Evolutionary conservation across 306 rosid genomes (phyloP).

Genomic region (Boehmeria nivea): DNA sequence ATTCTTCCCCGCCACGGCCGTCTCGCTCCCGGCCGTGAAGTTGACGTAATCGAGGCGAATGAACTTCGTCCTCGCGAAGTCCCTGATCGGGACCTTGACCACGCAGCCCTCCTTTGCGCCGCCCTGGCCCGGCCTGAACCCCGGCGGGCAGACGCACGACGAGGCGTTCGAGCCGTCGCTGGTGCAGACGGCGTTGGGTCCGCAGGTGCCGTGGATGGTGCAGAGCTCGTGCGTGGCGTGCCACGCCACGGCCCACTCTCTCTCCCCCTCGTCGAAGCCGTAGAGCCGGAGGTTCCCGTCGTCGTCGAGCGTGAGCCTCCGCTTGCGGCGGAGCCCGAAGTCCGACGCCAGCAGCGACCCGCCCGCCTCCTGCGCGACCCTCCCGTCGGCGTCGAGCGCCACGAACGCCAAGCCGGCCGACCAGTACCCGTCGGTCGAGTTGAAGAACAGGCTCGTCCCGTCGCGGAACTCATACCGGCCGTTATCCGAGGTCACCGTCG

Average conservation of each 20-base stretch:
- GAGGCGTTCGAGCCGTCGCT: constrained; percentile 25
- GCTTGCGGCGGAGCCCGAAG: constrained; percentile 31
- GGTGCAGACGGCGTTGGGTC: constrained; percentile 51
- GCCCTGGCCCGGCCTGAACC: constrained; percentile 23
- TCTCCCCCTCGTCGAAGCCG: constrained; percentile 33
- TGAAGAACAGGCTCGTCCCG: constrained; percentile 18
- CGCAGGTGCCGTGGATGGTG: constrained; percentile 48
- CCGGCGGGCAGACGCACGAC: constrained; percentile 63
- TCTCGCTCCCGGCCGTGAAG: constrained; percentile 32
- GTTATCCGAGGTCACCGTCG: constrained; percentile 26
- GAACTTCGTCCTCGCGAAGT: constrained; percentile 21
- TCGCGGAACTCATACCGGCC: constrained; percentile 33
- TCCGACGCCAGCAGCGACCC: constrained; percentile 36
- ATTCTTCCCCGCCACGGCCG: constrained; percentile 17
- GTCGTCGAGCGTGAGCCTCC: constrained; percentile 52
- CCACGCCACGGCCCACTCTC: constrained; percentile 60
- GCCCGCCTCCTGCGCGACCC: constrained; percentile 19
- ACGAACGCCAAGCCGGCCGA: not conserved
- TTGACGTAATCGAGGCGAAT: constrained; percentile 62
- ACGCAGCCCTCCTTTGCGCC: constrained; percentile 39
- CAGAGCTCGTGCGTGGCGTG: constrained; percentile 42
- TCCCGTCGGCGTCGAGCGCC: constrained; percentile 29
- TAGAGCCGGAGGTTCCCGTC: constrained; percentile 68
- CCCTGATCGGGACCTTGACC: constrained; percentile 25
- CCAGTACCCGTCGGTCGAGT: constrained; percentile 29